Evolutionary conservation across 768 basidiomycete species (phyloP).

Genomic region (Albatrellus ellisii): DNA sequence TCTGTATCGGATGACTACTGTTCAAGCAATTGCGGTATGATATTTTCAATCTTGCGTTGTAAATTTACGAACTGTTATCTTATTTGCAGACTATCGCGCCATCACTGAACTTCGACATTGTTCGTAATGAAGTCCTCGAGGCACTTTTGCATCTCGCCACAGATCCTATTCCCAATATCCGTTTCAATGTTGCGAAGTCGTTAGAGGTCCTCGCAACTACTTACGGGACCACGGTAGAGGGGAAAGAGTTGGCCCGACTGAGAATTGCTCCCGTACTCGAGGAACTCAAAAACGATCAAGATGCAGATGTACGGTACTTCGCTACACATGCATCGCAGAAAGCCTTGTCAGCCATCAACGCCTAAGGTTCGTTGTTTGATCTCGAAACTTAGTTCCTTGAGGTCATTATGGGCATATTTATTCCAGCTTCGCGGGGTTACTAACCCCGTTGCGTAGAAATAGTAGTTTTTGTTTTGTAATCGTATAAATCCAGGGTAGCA

Average conservation of each 20-base stretch:
- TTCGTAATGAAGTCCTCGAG: slow-evolving; percentile 73
- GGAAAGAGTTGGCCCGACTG: slow-evolving; percentile 58
- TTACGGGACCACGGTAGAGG: slow-evolving; percentile 51
- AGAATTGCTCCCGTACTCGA: slow-evolving; percentile 77
- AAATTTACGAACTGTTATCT: background rate
- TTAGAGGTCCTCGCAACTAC: slow-evolving; percentile 77
- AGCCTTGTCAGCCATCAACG: slow-evolving; percentile 24
- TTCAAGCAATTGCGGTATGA: slow-evolving; percentile 92
- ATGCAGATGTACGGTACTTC: slow-evolving; percentile 96
- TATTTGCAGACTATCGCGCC: slow-evolving; percentile 78
- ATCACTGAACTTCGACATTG: slow-evolving; percentile 71
- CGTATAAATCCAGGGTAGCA: no score
- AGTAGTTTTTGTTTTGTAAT: no score
- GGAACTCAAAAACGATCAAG: slow-evolving; percentile 74
- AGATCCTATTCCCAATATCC: slow-evolving; percentile 97
- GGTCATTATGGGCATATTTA: no score
- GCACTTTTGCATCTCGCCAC: slow-evolving; percentile 70
- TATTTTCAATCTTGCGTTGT: slow-evolving; percentile 5
- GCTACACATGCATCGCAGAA: slow-evolving; percentile 69
- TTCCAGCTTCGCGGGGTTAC: no score
- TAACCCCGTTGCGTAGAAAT: no score
- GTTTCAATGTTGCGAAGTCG: slow-evolving; percentile 96
- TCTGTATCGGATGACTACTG: slow-evolving; percentile 95
- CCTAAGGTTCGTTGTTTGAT: slow-evolving; percentile 21
- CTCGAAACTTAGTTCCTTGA: no score